These are phyloP conservation scores for Elongisporangium undulatum DNA, from an alignment of 352 stramenopile species.

Conservation along the genomic window DNA sequence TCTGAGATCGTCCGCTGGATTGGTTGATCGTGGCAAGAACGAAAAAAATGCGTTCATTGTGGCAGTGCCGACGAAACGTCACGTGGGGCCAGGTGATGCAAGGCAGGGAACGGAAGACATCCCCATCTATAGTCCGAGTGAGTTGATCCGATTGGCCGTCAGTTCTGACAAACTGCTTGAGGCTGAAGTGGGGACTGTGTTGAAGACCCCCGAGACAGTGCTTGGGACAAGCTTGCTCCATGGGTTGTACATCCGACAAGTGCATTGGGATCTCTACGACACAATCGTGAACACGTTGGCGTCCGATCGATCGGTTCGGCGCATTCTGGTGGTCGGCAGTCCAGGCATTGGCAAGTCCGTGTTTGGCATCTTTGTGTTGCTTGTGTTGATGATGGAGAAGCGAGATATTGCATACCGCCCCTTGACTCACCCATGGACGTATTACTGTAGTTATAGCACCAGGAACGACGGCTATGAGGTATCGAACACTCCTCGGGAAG, in stretches of 20 bases:
- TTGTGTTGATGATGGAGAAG: slow-evolving; percentile 13
- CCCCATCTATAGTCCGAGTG: not conserved
- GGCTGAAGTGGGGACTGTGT: not conserved
- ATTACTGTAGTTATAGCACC: not conserved
- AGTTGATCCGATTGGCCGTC: not conserved
- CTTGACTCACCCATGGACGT: not conserved
- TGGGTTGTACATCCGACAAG: not conserved
- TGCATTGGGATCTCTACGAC: not conserved
- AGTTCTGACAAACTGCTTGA: not conserved
- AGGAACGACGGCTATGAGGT: not conserved
- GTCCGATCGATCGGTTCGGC: too few species aligned
- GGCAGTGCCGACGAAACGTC: not conserved
- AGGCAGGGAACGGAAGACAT: not conserved
- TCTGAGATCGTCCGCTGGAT: not conserved
- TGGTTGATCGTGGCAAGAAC: too few species aligned
- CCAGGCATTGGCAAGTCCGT: slow-evolving; percentile 4
- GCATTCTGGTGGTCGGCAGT: not conserved
- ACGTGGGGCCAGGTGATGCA: not conserved
- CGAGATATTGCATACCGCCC: slow-evolving; percentile 17
- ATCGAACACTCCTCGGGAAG: not conserved
- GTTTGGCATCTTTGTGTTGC: slow-evolving; percentile 2
- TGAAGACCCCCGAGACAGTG: not conserved
- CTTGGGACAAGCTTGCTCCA: not conserved
- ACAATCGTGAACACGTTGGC: not conserved
- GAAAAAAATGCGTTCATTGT: not conserved